Evolutionary conservation across 805 yeast species (phyloP).

Genomic region (Candida tammaniensis): DNA sequence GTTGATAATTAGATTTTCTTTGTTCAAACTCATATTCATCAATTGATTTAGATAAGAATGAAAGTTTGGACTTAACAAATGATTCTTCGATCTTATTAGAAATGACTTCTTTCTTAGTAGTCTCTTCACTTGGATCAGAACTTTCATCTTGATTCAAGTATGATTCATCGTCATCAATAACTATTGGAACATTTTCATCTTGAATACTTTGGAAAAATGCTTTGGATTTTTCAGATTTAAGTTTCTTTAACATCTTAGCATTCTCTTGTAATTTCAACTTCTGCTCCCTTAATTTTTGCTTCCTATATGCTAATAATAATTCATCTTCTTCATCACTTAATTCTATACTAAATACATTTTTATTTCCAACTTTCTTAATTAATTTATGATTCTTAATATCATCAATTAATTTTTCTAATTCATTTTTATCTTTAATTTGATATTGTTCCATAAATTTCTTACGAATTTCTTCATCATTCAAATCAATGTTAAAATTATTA

Average conservation of each 20-base stretch:
- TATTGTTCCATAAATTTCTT: slow-evolving; percentile 58
- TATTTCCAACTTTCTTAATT: slow-evolving; percentile 46
- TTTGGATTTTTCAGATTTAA: slow-evolving; percentile 53
- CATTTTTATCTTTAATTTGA: slow-evolving; percentile 57
- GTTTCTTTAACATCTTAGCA: slow-evolving; percentile 40
- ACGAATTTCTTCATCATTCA: slow-evolving; percentile 58
- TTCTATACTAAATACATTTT: slow-evolving; percentile 56
- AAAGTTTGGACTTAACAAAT: slow-evolving; percentile 54
- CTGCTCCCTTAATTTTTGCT: slow-evolving; percentile 44
- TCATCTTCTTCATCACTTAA: slow-evolving; percentile 76
- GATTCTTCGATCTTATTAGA: slow-evolving; percentile 43
- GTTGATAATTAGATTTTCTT: slow-evolving; percentile 30
- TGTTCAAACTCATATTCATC: slow-evolving; percentile 34
- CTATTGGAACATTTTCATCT: slow-evolving; percentile 17
- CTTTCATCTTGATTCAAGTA: slow-evolving; percentile 16
- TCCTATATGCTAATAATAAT: slow-evolving; percentile 45
- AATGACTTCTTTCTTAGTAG: slow-evolving; percentile 9
- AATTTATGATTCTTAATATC: slow-evolving; percentile 74
- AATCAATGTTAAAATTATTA: slow-evolving; percentile 56
- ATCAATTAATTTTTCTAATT: slow-evolving; percentile 63
- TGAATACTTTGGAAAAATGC: slow-evolving; percentile 55
- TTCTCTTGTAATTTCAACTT: slow-evolving; percentile 47
- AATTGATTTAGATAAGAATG: slow-evolving; percentile 42
- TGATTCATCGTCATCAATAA: slow-evolving; percentile 17
- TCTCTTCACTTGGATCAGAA: slow-evolving; percentile 17